Percentiles rank a stretch among this genome's conserved stretches.
Conservation (phyloP, 257 asterid genomes). For the Nicotiana tomentosiformis region DNA sequence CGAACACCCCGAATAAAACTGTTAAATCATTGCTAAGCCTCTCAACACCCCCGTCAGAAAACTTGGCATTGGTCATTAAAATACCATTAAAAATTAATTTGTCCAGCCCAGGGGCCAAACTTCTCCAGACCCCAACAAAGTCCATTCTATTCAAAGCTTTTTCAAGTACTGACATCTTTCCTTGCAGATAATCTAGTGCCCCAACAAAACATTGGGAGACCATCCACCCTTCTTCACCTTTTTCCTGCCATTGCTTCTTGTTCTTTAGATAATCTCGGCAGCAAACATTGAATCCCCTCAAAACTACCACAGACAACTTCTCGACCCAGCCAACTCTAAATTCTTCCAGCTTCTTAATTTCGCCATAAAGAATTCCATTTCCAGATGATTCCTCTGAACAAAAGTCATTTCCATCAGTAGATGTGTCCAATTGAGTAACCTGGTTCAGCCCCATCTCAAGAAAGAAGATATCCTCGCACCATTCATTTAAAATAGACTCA, state of each 20-base stretch:
- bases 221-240: slow-evolving; percentile 46
- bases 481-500: slow-evolving; percentile 51
- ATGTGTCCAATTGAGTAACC: slow-evolving; percentile 23
- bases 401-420: slow-evolving; percentile 13
- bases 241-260: slow-evolving; percentile 88
- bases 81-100: slow-evolving; percentile 45
- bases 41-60: slow-evolving; percentile 61
- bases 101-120: slow-evolving; percentile 67
- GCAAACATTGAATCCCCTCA: slow-evolving; percentile 75
- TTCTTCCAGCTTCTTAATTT: slow-evolving; percentile 42
- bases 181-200: slow-evolving; percentile 81
- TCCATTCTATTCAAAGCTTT: slow-evolving; percentile 54
- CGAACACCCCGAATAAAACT: slow-evolving; percentile 59
- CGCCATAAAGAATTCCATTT: slow-evolving; percentile 41
- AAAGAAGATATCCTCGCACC: slow-evolving; percentile 80
- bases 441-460: slow-evolving; percentile 62
- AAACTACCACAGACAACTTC: slow-evolving; percentile 71
- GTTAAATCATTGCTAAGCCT: slow-evolving; percentile 64
- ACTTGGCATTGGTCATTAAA: slow-evolving; percentile 53
- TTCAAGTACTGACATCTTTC: slow-evolving; percentile 58
- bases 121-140: slow-evolving; percentile 80
- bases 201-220: slow-evolving; percentile 58
- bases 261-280: slow-evolving; percentile 79
- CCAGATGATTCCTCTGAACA: slow-evolving; percentile 25
- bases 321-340: slow-evolving; percentile 79